Evolutionary conservation across 2,329 filamentous ascomycete species (phyloP).

Genomic region (Ophiostoma triangulosporum): DNA sequence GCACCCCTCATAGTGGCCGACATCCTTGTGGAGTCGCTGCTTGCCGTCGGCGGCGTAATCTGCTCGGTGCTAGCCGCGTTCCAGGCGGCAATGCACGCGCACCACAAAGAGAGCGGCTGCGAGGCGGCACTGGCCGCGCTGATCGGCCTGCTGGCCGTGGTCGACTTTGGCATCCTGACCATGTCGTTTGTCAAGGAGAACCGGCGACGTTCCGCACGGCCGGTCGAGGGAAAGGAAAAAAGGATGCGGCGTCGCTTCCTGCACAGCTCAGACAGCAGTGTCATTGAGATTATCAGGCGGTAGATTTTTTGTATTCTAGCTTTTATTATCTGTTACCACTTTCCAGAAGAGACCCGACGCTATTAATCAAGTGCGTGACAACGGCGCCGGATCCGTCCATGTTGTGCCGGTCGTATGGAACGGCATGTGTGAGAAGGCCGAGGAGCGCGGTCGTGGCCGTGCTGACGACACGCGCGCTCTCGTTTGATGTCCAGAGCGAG

Average conservation of each 20-base stretch:
- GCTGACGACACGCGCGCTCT: neutral
- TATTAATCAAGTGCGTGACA: neutral
- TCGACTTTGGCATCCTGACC: neutral
- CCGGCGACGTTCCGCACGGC: neutral
- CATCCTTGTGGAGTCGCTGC: neutral
- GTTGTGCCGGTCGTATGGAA: conserved; percentile 4
- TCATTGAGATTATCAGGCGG: neutral
- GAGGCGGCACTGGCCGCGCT: neutral
- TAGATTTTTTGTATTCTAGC: neutral
- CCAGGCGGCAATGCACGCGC: neutral
- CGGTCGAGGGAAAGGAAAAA: neutral
- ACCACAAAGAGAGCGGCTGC: neutral
- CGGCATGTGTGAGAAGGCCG: conserved; percentile 2
- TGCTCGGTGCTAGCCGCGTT: neutral
- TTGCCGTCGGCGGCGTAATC: neutral
- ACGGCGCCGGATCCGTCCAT: conserved; percentile 4
- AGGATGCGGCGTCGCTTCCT: neutral
- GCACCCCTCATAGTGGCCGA: neutral
- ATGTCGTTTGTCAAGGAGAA: neutral
- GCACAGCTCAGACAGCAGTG: neutral
- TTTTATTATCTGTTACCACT: too few species aligned
- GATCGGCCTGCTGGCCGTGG: neutral
- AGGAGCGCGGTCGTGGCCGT: neutral
- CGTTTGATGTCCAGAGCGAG: neutral
- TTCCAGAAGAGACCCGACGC: neutral